These are phyloP conservation scores for Trichoderma koningiopsis DNA, from an alignment of 2,329 filamentous ascomycete species.

Conservation along the genomic window DNA sequence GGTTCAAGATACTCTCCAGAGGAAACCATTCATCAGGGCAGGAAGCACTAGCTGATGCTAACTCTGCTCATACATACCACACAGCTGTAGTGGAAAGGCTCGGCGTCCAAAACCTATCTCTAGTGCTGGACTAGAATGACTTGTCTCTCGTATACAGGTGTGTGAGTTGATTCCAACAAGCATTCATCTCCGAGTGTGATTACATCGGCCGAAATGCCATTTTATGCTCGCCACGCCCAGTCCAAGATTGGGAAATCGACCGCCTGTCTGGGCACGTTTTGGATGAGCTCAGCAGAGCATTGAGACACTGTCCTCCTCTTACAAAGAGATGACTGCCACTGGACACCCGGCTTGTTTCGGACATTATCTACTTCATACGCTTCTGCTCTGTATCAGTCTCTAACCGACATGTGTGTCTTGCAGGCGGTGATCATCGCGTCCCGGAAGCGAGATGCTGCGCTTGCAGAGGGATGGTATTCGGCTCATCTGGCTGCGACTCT, in stretches of 20 bases:
- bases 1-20: background rate
- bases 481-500: slow-evolving; percentile 1
- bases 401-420: slow-evolving; percentile 4
- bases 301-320: background rate
- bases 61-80: background rate
- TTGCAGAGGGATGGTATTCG: background rate
- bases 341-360: background rate
- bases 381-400: background rate
- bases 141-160: background rate
- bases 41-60: background rate
- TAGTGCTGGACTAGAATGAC: slow-evolving; percentile 8
- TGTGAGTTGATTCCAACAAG: background rate
- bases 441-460: background rate
- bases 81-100: background rate
- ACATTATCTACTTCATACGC: background rate
- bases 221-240: background rate
- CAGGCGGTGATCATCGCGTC: background rate
- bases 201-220: background rate
- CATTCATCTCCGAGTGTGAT: slow-evolving; percentile 5
- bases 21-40: background rate
- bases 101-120: background rate
- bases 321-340: background rate
- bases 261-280: background rate
- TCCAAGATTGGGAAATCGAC: slow-evolving; percentile 8
- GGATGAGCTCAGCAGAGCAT: background rate